Conservation (phyloP, 345 rosid genomes). For the Syzygium grande region DNA sequence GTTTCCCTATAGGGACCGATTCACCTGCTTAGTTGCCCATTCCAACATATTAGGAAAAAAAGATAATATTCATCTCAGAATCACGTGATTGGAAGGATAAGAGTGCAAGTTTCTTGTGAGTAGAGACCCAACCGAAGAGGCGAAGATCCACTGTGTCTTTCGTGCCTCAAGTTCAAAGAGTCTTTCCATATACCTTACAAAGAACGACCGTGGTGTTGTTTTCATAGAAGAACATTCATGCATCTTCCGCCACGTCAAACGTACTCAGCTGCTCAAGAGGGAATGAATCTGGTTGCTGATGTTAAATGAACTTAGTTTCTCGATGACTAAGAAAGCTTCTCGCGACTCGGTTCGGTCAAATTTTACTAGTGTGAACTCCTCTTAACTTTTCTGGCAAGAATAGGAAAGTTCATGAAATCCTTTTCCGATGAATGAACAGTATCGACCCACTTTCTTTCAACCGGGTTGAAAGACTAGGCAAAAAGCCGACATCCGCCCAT, state of each 20-base stretch:
- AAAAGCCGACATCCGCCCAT: background rate
- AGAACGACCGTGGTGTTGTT: background rate
- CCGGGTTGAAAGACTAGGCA: background rate
- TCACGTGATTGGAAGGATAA: background rate
- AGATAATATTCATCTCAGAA: background rate
- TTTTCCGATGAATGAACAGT: background rate
- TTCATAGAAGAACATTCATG: background rate
- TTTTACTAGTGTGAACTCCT: background rate
- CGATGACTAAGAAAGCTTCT: background rate
- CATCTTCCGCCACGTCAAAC: background rate
- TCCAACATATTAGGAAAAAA: background rate
- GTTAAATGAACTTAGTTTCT: background rate
- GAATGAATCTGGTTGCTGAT: background rate
- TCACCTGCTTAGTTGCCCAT: background rate
- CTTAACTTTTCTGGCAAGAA: background rate
- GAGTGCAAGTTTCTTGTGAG: background rate
- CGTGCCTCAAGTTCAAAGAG: background rate
- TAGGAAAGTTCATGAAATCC: background rate
- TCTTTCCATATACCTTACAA: background rate
- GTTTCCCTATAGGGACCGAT: background rate
- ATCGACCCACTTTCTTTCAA: background rate
- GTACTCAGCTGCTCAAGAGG: background rate
- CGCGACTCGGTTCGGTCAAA: background rate
- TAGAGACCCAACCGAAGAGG: background rate
- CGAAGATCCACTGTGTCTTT: background rate